Conservation (phyloP, 73 alveolate genomes). For the Paramecium sexaurelia region DNA sequence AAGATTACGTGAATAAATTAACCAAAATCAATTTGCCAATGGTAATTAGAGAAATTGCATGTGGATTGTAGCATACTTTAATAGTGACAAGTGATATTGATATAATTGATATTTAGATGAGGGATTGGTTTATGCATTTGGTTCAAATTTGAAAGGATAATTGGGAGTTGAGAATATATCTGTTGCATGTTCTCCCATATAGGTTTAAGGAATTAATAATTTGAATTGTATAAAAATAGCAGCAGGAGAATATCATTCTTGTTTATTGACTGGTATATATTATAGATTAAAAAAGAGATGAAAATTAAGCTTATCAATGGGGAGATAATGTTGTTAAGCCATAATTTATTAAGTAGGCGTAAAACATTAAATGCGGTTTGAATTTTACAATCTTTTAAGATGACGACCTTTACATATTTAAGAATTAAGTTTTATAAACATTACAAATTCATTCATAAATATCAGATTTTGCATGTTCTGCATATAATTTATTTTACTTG, state of each 20-base stretch:
- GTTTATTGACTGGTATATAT: background rate
- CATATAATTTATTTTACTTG: background rate
- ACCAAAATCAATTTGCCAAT: background rate
- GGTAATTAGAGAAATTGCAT: conserved; percentile 56
- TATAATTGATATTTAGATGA: background rate
- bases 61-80: background rate
- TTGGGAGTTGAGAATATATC: background rate
- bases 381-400: background rate
- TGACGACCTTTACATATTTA: background rate
- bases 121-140: background rate
- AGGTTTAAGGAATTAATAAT: background rate
- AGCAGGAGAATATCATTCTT: conserved; percentile 17
- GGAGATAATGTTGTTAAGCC: background rate
- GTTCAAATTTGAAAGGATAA: conserved; percentile 8
- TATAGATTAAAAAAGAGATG: background rate
- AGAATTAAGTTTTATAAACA: background rate
- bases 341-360: background rate
- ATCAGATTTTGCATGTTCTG: conserved; percentile 37
- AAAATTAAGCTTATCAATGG: background rate
- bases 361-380: conserved; percentile 4
- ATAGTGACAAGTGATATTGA: background rate
- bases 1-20: background rate
- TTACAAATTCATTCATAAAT: background rate
- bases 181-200: background rate
- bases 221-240: conserved; percentile 35